Conservation (phyloP, 768 basidiomycete species). For the Lactarius pseudohatsudake region DNA sequence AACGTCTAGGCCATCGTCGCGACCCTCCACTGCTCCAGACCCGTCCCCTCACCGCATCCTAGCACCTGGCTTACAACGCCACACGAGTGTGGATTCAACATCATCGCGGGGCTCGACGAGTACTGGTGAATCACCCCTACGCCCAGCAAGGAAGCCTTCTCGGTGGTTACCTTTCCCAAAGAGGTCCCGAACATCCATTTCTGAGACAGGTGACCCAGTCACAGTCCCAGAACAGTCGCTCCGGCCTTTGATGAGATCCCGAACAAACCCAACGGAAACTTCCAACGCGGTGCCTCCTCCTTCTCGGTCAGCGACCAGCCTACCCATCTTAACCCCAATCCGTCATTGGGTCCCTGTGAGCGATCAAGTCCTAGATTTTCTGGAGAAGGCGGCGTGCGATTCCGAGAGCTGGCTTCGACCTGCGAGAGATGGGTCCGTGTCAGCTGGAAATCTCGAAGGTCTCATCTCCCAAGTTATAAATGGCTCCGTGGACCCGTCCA, state of each 20-base stretch:
- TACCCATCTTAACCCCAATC: neutral
- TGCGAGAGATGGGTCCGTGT: conserved; percentile 17
- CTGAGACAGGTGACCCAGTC: neutral
- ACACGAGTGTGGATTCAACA: neutral
- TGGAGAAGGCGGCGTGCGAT: conserved; percentile 11
- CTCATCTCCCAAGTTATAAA: conserved; percentile 7
- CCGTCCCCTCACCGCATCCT: neutral
- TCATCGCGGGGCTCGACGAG: conserved; percentile 6
- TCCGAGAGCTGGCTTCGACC: conserved; percentile 4
- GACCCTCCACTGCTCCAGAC: neutral
- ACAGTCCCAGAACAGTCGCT: neutral
- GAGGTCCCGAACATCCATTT: conserved; percentile 4
- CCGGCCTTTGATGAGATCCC: neutral
- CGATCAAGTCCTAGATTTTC: neutral
- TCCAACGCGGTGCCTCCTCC: neutral
- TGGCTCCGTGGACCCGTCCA: neutral
- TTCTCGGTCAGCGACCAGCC: neutral
- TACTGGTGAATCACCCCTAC: neutral
- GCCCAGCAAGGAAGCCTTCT: neutral
- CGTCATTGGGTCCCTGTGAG: conserved; percentile 5
- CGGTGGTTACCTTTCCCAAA: neutral
- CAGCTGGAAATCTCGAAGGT: conserved; percentile 21
- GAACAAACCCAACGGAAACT: neutral
- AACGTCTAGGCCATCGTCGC: neutral
- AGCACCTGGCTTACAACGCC: neutral